phyloP scores from a whole-genome alignment of 352 stramenopile species.

The Phytopythium aichiense region DNA sequence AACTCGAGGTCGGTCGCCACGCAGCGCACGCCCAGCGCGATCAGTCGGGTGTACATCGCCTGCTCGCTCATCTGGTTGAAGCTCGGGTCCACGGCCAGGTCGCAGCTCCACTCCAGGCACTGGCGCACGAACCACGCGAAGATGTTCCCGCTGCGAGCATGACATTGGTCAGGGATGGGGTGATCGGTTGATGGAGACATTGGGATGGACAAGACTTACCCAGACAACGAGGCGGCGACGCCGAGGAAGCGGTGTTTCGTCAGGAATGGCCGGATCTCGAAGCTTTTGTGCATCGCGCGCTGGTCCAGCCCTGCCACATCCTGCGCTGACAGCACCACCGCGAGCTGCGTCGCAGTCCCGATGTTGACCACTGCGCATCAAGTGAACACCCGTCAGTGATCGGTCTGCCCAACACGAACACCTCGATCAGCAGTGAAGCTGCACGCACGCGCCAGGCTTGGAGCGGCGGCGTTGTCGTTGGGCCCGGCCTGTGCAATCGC shows the following conservation, averaged over 20 bases:
- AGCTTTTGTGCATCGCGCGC: slow-evolving; percentile 20
- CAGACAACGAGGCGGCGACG: slow-evolving; percentile 58
- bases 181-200: not conserved
- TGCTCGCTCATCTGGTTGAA: slow-evolving; percentile 16
- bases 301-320: slow-evolving; percentile 15
- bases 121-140: slow-evolving; percentile 58
- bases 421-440: not conserved
- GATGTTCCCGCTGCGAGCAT: slow-evolving; percentile 42
- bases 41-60: slow-evolving; percentile 40
- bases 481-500: slow-evolving; percentile 16
- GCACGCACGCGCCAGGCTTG: slow-evolving; percentile 30
- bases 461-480: slow-evolving; percentile 8
- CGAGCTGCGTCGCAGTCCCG: slow-evolving; percentile 64
- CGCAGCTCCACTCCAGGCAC: slow-evolving; percentile 43
- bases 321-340: slow-evolving; percentile 45
- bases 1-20: slow-evolving; percentile 46
- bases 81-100: slow-evolving; percentile 23
- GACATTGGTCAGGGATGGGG: not conserved
- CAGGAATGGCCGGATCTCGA: slow-evolving; percentile 65
- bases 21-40: slow-evolving; percentile 36
- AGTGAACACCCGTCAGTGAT: not conserved
- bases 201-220: slow-evolving; percentile 20
- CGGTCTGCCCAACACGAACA: not conserved
- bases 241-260: slow-evolving; percentile 39
- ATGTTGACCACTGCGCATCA: slow-evolving; percentile 52